These are phyloP conservation scores for Microsporum ferrugineum DNA, from an alignment of 2,329 filamentous ascomycete species.

Conservation along the genomic window DNA sequence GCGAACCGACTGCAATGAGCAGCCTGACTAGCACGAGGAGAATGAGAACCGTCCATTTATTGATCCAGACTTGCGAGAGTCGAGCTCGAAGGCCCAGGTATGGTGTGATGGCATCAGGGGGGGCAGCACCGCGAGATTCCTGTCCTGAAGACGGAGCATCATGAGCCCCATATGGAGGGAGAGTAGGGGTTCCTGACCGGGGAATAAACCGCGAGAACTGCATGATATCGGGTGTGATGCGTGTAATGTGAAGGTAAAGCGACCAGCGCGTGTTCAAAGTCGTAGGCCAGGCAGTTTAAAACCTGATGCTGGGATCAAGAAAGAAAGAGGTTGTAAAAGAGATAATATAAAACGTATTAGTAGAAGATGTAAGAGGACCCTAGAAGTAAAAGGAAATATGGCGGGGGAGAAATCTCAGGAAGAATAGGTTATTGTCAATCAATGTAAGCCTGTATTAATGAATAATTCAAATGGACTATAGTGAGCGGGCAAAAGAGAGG, in stretches of 20 bases:
- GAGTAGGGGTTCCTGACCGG: constrained; percentile 9
- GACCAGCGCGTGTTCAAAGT: background rate
- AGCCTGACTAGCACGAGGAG: constrained; percentile 73
- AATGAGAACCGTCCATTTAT: constrained; percentile 88
- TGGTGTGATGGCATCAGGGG: constrained; percentile 65
- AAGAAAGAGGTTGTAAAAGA: background rate
- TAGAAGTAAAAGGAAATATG: background rate
- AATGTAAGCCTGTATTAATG: background rate
- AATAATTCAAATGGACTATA: background rate
- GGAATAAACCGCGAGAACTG: constrained; percentile 23
- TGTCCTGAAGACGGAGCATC: constrained; percentile 39
- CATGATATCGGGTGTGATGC: constrained; percentile 17
- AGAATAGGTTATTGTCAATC: background rate
- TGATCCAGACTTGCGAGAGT: constrained; percentile 93
- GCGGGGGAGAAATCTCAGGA: background rate
- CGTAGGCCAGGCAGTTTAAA: background rate
- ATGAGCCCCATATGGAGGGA: constrained; percentile 32
- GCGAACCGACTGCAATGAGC: constrained; percentile 59
- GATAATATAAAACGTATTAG: background rate
- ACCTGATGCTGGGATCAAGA: background rate
- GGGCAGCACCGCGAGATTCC: constrained; percentile 27
- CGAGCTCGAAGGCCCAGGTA: constrained; percentile 84
- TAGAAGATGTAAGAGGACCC: background rate
- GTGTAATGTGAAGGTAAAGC: background rate
- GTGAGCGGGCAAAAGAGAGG: background rate